A percentile compares a stretch with the other conserved stretches of the same genome.
phyloP scores from a whole-genome alignment of 371 early-diverging fungal genomes.

The Mortierella sp. region DNA sequence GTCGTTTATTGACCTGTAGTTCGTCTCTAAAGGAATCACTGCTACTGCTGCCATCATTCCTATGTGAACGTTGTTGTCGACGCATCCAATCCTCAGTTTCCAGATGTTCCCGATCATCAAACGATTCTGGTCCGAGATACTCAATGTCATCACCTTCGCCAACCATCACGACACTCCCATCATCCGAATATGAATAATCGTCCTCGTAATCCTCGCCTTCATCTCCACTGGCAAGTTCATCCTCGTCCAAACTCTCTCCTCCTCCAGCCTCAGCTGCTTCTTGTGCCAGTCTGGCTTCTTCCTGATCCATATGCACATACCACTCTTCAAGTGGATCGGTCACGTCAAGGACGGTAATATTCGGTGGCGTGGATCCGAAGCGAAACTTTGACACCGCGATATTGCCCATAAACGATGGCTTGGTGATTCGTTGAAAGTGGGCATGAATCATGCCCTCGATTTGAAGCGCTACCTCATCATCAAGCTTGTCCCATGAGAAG shows the following conservation, averaged over 20 bases:
- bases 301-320: conserved; percentile 76
- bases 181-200: conserved; percentile 38
- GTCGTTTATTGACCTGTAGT: not conserved
- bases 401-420: conserved; percentile 89
- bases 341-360: conserved; percentile 84
- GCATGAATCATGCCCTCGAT: conserved; percentile 84
- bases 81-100: conserved; percentile 42
- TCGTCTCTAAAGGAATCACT: conserved; percentile 30
- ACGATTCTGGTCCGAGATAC: conserved; percentile 24
- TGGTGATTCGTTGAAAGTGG: conserved; percentile 79
- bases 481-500: conserved; percentile 89
- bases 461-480: conserved; percentile 78
- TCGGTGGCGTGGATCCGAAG: conserved; percentile 88
- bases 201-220: conserved; percentile 53
- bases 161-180: conserved; percentile 44
- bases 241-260: conserved; percentile 49
- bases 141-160: conserved; percentile 52
- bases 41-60: conserved; percentile 16
- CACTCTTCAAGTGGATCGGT: conserved; percentile 93
- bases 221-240: conserved; percentile 49
- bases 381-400: conserved; percentile 83
- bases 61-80: conserved; percentile 9
- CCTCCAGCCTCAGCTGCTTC: conserved; percentile 51
- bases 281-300: conserved; percentile 53
- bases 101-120: conserved; percentile 21